Base-by-base conservation (phyloP, 2,329 filamentous ascomycete genomes). In the Scedosporium dehoogii region DNA sequence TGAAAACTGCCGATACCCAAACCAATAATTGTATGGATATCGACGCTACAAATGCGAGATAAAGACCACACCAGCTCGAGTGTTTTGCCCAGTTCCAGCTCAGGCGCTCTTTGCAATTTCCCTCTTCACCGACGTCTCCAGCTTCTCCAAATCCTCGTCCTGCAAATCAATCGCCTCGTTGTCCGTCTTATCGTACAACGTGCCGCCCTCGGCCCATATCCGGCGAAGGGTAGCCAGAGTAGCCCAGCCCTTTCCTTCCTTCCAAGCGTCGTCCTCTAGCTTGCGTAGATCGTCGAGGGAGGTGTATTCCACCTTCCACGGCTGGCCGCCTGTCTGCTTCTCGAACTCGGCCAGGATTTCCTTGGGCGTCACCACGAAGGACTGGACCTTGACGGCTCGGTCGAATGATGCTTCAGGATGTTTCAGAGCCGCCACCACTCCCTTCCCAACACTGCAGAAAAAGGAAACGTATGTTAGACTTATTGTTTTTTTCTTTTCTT, bases 131-230 rank as follows among this genome's bases (percentile, higher is more conserved):
- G 66, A 62, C 55, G 64, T 67, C 59, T 72, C 72, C 65, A 90
- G 69, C 0, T 78, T 79, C 63, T 87, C 83, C 60, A 81, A 71
- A 27, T 81, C 74, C 7, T 78, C 78, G 3, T 77, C 77, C 6
- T 70, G 67, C 10, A 81, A 44, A 0, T 79, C 83, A 61, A 91
- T 78, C 1, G 78, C 67, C 29, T 77, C 79, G 67, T 91, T 91
- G 69, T 90, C 87, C 62, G 85, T 82, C 72, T 83, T 81, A 1
- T 84, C 81, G 69, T 91, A 91, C 56, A 91, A 71, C 0, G 88
- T 91, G 1, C 86, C 85, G 0, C 89, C 89, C 68, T 89, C 83
- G 0, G 83, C 82, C 89, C 88, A 91, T 59, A 91, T 91, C 18
- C 89, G 76, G 56, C 85, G 76, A 66, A 91, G 73, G 0, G 88